These are phyloP conservation scores for Suhomyces bolitotheri DNA, from an alignment of 1,139 yeast genomes.

Conservation along the genomic window DNA sequence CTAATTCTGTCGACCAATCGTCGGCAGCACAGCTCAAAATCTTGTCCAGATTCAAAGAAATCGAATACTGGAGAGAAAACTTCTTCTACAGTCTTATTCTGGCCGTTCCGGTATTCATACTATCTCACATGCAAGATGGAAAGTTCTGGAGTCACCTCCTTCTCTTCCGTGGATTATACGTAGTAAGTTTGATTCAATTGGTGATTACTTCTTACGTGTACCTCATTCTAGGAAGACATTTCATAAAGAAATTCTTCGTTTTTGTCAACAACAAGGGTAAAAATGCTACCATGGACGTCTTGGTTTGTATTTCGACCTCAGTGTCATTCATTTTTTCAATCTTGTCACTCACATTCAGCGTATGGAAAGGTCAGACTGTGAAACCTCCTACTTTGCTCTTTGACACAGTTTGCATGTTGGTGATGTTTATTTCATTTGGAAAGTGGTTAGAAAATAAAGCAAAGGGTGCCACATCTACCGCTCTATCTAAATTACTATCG, in stretches of 20 bases:
- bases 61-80: conserved; percentile 63
- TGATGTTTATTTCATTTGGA: conserved; percentile 82
- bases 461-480: conserved; percentile 89
- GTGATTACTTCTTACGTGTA: conserved; percentile 67
- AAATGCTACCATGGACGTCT: conserved; percentile 91
- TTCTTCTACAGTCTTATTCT: conserved; percentile 52
- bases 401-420: conserved; percentile 85
- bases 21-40: conserved; percentile 65
- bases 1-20: conserved; percentile 46
- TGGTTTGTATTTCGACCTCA: conserved; percentile 80
- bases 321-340: conserved; percentile 77
- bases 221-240: conserved; percentile 62
- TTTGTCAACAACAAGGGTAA: conserved; percentile 63
- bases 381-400: conserved; percentile 71
- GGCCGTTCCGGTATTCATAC: conserved; percentile 64
- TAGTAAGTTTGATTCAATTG: conserved; percentile 63
- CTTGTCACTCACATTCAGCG: conserved; percentile 51
- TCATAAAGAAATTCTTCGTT: conserved; percentile 61
- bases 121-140: conserved; percentile 52
- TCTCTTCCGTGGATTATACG: conserved; percentile 53
- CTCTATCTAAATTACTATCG: conserved; percentile 76
- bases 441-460: conserved; percentile 91
- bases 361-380: conserved; percentile 36
- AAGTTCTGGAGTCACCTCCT: conserved; percentile 26
- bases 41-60: conserved; percentile 70